A percentile compares a stretch with the other conserved stretches of the same genome.
Evolutionary conservation across 1,284 basidiomycete species (phyloP).

Genomic region (Sporisorium sorghi): DNA sequence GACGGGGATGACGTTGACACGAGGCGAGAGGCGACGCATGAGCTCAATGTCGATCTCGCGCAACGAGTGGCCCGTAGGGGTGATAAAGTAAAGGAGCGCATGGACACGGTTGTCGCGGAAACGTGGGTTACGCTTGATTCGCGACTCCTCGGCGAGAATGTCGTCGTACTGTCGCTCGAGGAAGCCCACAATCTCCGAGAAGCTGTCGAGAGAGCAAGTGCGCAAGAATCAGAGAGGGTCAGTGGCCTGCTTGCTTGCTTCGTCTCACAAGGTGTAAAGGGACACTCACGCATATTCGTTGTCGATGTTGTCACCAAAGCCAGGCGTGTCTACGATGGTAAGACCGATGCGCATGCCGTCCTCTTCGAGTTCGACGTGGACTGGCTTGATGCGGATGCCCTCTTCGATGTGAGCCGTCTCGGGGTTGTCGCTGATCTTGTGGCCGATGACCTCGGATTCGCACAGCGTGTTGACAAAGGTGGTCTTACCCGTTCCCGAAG

Average conservation of each 20-base stretch:
- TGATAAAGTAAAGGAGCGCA: slow-evolving; percentile 97
- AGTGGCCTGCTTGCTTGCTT: too few relatives aligned
- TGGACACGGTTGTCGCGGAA: slow-evolving; percentile 94
- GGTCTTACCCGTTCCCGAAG: slow-evolving; percentile 68
- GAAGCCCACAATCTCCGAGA: slow-evolving; percentile 88
- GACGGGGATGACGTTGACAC: slow-evolving; percentile 97
- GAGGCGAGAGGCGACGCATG: slow-evolving; percentile 66
- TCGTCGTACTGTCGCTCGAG: slow-evolving; percentile 99
- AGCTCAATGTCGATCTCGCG: slow-evolving; percentile 95
- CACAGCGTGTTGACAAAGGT: slow-evolving; percentile 69
- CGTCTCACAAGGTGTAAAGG: too few relatives aligned
- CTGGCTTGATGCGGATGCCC: slow-evolving; percentile 94
- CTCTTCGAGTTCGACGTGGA: slow-evolving; percentile 96
- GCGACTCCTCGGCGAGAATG: slow-evolving; percentile 96
- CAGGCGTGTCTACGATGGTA: slow-evolving; percentile 98
- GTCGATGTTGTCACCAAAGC: slow-evolving; percentile 98
- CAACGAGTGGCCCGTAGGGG: slow-evolving; percentile 87
- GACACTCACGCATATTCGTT: slow-evolving; percentile 91
- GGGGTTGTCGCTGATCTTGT: slow-evolving; percentile 87
- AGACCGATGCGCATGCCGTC: slow-evolving; percentile 97
- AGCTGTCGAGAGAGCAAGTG: slow-evolving; percentile 53
- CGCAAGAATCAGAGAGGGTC: background rate
- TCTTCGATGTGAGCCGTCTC: slow-evolving; percentile 93
- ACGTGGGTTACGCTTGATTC: slow-evolving; percentile 99
- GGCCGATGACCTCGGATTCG: slow-evolving; percentile 71